These are phyloP conservation scores for Blastobotrys proliferans DNA, from an alignment of 1,139 yeast genomes.

Conservation along the genomic window DNA sequence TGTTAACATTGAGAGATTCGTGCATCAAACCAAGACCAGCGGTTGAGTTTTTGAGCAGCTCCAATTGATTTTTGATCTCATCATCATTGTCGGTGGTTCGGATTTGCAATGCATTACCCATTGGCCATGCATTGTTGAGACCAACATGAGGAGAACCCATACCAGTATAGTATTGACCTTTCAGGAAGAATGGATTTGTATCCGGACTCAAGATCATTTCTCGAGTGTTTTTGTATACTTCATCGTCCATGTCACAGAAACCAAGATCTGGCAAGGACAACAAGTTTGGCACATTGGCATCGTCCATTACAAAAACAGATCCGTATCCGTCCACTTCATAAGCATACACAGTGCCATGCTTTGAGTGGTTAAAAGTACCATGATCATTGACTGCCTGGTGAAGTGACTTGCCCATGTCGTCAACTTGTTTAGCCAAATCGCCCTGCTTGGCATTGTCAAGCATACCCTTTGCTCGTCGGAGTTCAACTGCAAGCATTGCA, in stretches of 20 bases:
- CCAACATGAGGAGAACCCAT: constrained; percentile 93
- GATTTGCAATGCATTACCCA: constrained; percentile 70
- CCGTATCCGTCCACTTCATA: constrained; percentile 91
- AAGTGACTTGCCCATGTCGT: constrained; percentile 43
- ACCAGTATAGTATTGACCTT: constrained; percentile 63
- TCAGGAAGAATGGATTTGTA: constrained; percentile 75
- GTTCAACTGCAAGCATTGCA: constrained; percentile 68
- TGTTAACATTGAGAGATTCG: constrained; percentile 69
- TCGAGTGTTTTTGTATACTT: constrained; percentile 72
- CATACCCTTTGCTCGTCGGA: constrained; percentile 36
- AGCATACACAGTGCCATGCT: constrained; percentile 73
- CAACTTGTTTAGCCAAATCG: constrained; percentile 29
- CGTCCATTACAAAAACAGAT: constrained; percentile 72
- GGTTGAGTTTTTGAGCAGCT: constrained; percentile 55
- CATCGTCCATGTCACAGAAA: constrained; percentile 48
- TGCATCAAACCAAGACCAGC: constrained; percentile 79
- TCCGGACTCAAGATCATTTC: constrained; percentile 62
- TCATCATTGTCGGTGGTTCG: constrained; percentile 69
- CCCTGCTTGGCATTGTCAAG: constrained; percentile 20
- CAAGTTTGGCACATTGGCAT: constrained; percentile 83
- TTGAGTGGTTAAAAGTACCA: constrained; percentile 65
- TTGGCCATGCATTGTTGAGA: constrained; percentile 80
- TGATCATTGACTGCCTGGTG: constrained; percentile 54
- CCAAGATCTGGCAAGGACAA: constrained; percentile 81
- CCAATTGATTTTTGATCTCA: constrained; percentile 54